phyloP scores from a whole-genome alignment of 352 stramenopile species.

The Lagenidium giganteum region DNA sequence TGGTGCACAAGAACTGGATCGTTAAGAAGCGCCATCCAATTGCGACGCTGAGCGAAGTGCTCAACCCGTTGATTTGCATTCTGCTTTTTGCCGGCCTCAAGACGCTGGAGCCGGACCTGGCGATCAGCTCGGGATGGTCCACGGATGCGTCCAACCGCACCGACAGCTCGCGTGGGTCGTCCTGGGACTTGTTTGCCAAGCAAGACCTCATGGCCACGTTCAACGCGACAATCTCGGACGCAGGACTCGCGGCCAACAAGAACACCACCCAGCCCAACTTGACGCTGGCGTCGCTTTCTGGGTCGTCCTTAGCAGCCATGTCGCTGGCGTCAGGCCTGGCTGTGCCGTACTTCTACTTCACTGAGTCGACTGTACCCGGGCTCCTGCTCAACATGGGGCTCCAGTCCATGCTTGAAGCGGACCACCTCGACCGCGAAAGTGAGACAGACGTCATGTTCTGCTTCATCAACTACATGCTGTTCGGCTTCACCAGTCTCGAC shows the following conservation, averaged over 20 bases:
- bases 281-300: constrained; percentile 2
- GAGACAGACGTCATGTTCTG: constrained; percentile 34
- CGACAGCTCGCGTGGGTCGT: constrained; percentile 19
- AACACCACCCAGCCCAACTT: background rate
- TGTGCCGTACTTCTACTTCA: constrained; percentile 58
- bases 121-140: constrained; percentile 42
- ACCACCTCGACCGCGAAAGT: constrained; percentile 38
- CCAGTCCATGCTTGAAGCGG: constrained; percentile 32
- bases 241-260: constrained; percentile 4
- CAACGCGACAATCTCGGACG: constrained; percentile 10
- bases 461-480: constrained; percentile 35
- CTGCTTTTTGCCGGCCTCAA: constrained; percentile 69
- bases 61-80: constrained; percentile 69
- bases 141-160: constrained; percentile 29
- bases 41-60: constrained; percentile 54
- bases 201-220: constrained; percentile 20
- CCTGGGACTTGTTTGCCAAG: constrained; percentile 38
- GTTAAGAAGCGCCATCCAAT: constrained; percentile 65
- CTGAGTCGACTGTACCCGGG: constrained; percentile 55
- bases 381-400: constrained; percentile 51
- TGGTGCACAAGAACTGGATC: constrained; percentile 73
- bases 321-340: constrained; percentile 25
- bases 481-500: constrained; percentile 42
- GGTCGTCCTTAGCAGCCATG: constrained; percentile 15
- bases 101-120: constrained; percentile 38